Evolutionary conservation across 305 asterid species (phyloP).

Genomic region (Fraxinus platypoda): DNA sequence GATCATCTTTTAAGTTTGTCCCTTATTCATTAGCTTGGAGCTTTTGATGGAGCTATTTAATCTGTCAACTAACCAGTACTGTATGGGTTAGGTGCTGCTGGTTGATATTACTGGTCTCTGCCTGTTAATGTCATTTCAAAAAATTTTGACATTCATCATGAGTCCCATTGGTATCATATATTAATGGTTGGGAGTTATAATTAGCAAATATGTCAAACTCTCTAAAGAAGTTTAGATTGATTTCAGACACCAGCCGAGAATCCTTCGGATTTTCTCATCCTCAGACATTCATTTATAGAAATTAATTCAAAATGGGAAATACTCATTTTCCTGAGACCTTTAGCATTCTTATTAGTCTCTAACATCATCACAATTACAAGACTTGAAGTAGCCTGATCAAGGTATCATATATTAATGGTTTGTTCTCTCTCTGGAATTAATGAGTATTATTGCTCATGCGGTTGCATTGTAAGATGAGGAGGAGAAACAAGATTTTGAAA

Average conservation of each 20-base stretch:
- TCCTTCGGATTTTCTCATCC: not conserved
- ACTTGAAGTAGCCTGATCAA: not conserved
- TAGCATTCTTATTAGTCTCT: not conserved
- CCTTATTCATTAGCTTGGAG: not conserved
- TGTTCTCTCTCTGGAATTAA: not conserved
- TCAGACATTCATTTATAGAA: not conserved
- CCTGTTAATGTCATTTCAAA: not conserved
- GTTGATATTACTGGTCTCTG: not conserved
- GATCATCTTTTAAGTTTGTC: not conserved
- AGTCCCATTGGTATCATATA: not conserved
- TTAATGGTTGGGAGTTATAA: not conserved
- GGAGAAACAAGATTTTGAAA: not conserved
- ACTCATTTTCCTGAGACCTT: not conserved
- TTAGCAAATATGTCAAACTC: not conserved
- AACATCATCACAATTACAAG: not conserved
- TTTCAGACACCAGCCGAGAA: not conserved
- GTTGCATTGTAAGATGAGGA: not conserved
- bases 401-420: not conserved
- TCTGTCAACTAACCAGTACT: not conserved
- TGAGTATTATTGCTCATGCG: not conserved
- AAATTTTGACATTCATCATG: not conserved
- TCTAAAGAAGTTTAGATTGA: not conserved
- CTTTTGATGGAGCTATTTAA: not conserved
- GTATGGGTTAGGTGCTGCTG: not conserved
- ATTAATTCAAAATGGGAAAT: not conserved